Conservation (phyloP, 495 filamentous ascomycete genomes). For the Penicillium taxi region DNA sequence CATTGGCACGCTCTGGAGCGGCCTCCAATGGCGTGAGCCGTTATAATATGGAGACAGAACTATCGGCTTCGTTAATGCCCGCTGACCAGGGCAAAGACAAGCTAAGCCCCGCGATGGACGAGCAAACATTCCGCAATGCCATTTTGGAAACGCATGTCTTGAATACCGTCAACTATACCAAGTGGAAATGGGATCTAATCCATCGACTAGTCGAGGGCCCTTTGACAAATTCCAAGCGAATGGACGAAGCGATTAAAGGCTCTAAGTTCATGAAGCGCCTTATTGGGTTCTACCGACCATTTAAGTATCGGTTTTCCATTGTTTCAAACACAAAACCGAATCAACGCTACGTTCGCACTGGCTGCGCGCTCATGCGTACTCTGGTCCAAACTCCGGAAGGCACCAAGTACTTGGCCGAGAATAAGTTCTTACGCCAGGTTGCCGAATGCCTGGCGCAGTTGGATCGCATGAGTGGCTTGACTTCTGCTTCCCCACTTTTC, state of each 20-base stretch:
- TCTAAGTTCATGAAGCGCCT: conserved; percentile 94
- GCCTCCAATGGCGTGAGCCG: conserved; percentile 32
- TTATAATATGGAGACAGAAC: conserved; percentile 41
- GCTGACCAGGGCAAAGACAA: conserved; percentile 64
- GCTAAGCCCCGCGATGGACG: conserved; percentile 69
- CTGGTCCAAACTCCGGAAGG: conserved; percentile 80
- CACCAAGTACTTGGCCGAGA: conserved; percentile 74
- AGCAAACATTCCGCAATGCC: conserved; percentile 74
- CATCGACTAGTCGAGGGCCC: conserved; percentile 88
- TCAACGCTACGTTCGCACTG: conserved; percentile 86
- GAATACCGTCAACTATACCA: conserved; percentile 73
- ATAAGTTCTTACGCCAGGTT: conserved; percentile 86
- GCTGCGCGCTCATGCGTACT: conserved; percentile 78
- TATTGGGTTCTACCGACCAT: conserved; percentile 89
- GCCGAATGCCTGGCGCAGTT: conserved; percentile 93
- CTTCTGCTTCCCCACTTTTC: conserved; percentile 80
- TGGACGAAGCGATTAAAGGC: conserved; percentile 89
- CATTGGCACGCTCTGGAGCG: conserved; percentile 67
- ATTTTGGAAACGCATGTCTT: conserved; percentile 83
- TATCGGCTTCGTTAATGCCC: conserved; percentile 33
- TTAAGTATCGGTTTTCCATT: conserved; percentile 90
- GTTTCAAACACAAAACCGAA: conserved; percentile 80
- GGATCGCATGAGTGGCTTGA: conserved; percentile 84
- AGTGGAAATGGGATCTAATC: conserved; percentile 96
- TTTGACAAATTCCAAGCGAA: conserved; percentile 78